Percentiles rank a stretch among this genome's conserved stretches.
Conservation (phyloP, 2,329 filamentous ascomycete genomes). For the Xylaria polymorpha region DNA sequence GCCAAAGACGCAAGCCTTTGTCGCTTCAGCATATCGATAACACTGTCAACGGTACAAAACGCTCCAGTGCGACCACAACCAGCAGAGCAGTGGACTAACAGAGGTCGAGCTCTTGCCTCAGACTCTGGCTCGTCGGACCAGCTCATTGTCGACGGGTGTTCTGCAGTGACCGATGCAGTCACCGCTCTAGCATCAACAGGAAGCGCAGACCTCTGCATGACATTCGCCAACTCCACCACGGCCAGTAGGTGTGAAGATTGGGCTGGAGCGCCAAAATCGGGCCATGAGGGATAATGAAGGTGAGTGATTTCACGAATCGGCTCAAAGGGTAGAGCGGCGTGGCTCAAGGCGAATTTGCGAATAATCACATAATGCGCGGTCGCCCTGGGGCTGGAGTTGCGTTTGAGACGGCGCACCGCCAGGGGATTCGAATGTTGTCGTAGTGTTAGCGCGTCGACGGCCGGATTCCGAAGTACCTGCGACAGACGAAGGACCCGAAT, state of each 20-base stretch:
- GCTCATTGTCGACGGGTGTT: conserved; percentile 52
- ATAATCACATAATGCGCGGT: conserved; percentile 81
- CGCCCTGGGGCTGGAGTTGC: conserved; percentile 53
- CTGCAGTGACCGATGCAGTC: conserved; percentile 47
- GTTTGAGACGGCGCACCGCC: conserved; percentile 47
- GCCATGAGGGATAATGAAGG: conserved; percentile 95
- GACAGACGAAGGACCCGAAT: conserved; percentile 50
- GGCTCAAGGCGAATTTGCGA: conserved; percentile 86
- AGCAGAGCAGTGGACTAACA: conserved; percentile 94
- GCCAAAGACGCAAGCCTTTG: conserved; percentile 64
- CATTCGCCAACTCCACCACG: conserved; percentile 87
- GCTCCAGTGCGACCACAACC: conserved; percentile 96
- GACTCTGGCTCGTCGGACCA: conserved; percentile 71
- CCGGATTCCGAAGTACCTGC: conserved; percentile 53
- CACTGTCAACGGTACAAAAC: conserved; percentile 95
- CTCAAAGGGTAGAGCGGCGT: conserved; percentile 80
- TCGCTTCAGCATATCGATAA: conserved; percentile 96
- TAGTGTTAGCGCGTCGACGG: conserved; percentile 66
- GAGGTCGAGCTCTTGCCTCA: conserved; percentile 68
- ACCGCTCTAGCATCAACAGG: conserved; percentile 59
- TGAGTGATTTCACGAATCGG: conserved; percentile 94
- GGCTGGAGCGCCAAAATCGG: conserved; percentile 93
- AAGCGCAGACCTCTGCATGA: conserved; percentile 71
- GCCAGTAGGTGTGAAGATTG: conserved; percentile 88
- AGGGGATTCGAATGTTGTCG: conserved; percentile 55